A percentile compares a stretch with the other conserved stretches of the same genome.
These are phyloP conservation scores for Claviceps monticola DNA, from an alignment of 2,329 filamentous ascomycete genomes.

Conservation along the genomic window DNA sequence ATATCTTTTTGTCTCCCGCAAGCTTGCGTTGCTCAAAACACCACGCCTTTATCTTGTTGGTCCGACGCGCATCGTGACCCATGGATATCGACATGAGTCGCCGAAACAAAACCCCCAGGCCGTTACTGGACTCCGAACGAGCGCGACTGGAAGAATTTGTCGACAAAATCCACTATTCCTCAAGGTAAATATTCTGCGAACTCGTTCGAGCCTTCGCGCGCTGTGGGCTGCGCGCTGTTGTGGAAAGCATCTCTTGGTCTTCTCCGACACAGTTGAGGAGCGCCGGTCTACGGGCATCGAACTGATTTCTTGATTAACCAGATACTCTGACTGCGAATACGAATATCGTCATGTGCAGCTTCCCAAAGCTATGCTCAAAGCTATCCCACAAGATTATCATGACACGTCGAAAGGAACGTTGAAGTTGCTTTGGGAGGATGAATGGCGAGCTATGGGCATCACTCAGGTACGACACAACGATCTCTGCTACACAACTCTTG, in stretches of 20 bases:
- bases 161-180: slow-evolving; percentile 90
- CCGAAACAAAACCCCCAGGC: slow-evolving; percentile 75
- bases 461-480: slow-evolving; percentile 58
- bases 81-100: slow-evolving; percentile 63
- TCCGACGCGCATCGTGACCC: slow-evolving; percentile 1
- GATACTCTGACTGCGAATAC: slow-evolving; percentile 84
- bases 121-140: slow-evolving; percentile 68
- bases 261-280: not conserved
- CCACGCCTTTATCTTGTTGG: slow-evolving; percentile 5
- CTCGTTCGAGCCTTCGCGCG: not conserved
- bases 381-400: slow-evolving; percentile 89
- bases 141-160: slow-evolving; percentile 80
- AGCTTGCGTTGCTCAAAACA: not conserved
- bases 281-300: slow-evolving; percentile 2
- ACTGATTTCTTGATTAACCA: slow-evolving; percentile 21
- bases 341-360: slow-evolving; percentile 98
- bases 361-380: slow-evolving; percentile 96
- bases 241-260: not conserved
- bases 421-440: slow-evolving; percentile 95
- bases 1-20: not conserved
- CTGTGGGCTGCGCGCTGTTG: not conserved
- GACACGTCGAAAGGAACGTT: slow-evolving; percentile 79
- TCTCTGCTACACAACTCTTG: not conserved
- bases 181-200: slow-evolving; percentile 40
- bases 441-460: slow-evolving; percentile 94